Base-by-base conservation (phyloP, 31 red algal genomes). In the Pterothamnion heteromorphum region DNA sequence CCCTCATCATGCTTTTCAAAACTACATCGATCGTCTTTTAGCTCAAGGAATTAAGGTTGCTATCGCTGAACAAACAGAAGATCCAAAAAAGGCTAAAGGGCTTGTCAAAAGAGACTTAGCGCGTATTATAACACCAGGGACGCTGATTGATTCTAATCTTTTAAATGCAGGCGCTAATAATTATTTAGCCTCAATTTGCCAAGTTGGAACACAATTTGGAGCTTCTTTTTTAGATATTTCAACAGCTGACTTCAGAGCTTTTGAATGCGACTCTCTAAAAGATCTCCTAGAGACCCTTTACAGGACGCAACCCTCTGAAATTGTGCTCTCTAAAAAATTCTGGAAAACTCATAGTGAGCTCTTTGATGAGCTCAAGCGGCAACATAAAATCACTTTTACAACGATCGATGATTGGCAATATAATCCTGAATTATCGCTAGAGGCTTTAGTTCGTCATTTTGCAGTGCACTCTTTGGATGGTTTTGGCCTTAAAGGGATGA, bases 81-180 rank as follows among this genome's bases (percentile, higher is more conserved):
- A 31, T 44, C 58, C 93, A 5, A 82, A 89, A 2, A 91, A 93
- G 22, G 97, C 94, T 0, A 92, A 91, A 35, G 80, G 80, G 26
- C 94, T 97, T 22, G 90, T 99, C 22, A 88, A 94, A 57, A 94
- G 98, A 20, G 92, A 91, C 3, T 91, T 99, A 22, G 94, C 94
- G 3, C 92, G 96, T 9, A 41, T 96, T 26, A 92, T 97, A 28
- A 97, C 98, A 1, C 95, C 95, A 18, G 97, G 95, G 44, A 99
- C 96, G 43, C 92, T 90, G 28, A 71, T 87, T 57, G 97, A 97
- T 43, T 94, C 93, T 22, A 89, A 57, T 34, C 86, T 97, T 58
- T 88, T 95, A 43, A 90, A 99, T 84, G 93, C 89, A 27, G 58
- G 80, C 34, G 57, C 33, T n/a, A 96, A 87, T 71, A 93, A 86